Conservation (phyloP, 306 rosid genomes). For the Vigna trinervia region DNA sequence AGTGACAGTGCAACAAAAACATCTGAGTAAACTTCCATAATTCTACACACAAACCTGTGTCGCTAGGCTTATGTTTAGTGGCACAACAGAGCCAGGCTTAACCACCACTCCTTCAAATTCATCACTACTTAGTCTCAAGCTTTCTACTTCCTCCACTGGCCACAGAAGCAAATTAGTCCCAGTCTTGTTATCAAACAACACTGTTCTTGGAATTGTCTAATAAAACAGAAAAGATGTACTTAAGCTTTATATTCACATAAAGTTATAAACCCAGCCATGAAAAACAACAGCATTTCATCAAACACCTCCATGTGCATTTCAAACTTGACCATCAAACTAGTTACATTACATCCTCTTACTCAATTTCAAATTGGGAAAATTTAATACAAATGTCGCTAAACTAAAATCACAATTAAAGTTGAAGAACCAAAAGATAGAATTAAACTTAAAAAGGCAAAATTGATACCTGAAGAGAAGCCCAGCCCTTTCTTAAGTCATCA, state of each 20-base stretch:
- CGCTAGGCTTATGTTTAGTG: slow-evolving; percentile 58
- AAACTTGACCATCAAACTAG: too few relatives aligned
- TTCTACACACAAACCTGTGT: slow-evolving; percentile 60
- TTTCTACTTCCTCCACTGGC: slow-evolving; percentile 83
- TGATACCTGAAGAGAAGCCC: slow-evolving; percentile 80
- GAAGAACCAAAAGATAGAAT: too few relatives aligned
- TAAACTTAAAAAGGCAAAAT: too few relatives aligned
- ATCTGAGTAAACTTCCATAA: background rate
- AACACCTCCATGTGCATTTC: too few relatives aligned
- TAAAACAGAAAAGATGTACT: background rate
- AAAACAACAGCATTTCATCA: background rate
- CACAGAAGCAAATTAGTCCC: slow-evolving; percentile 63
- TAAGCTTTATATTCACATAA: background rate
- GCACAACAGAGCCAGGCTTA: slow-evolving; percentile 64
- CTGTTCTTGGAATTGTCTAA: slow-evolving; percentile 82
- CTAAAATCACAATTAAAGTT: too few relatives aligned
- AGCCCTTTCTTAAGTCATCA: slow-evolving; percentile 71
- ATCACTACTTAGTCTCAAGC: slow-evolving; percentile 59
- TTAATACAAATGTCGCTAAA: too few relatives aligned
- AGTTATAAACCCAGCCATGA: background rate
- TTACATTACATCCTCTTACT: too few relatives aligned
- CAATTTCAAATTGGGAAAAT: too few relatives aligned
- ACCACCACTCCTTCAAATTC: slow-evolving; percentile 57
- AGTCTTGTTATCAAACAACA: slow-evolving; percentile 64
- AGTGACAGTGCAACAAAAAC: background rate